phyloP scores from a whole-genome alignment of 495 filamentous ascomycete species.

The Massariosphaeria phaeospora region DNA sequence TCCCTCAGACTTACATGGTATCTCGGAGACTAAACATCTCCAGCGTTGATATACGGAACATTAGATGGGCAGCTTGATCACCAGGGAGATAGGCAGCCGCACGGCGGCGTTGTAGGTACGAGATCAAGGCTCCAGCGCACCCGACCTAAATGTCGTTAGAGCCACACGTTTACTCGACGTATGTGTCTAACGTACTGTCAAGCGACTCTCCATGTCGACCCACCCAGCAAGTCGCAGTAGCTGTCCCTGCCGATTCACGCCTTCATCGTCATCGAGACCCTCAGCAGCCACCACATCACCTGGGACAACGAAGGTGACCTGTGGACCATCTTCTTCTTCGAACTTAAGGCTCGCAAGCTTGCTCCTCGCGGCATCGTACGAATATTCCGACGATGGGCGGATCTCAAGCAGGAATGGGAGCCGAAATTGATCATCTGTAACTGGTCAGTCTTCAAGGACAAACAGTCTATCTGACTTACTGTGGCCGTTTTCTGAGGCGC shows the following conservation, averaged over 20 bases:
- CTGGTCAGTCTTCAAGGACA: conserved; percentile 13
- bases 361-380: conserved; percentile 61
- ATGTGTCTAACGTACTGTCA: conserved; percentile 46
- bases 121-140: conserved; percentile 80
- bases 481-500: conserved; percentile 31
- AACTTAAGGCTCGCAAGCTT: conserved; percentile 59
- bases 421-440: conserved; percentile 44
- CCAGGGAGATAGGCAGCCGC: conserved; percentile 55
- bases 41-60: conserved; percentile 59
- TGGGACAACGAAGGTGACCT: conserved; percentile 51
- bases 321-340: conserved; percentile 45
- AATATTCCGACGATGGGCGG: conserved; percentile 73
- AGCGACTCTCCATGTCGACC: conserved; percentile 72
- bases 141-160: conserved; percentile 45
- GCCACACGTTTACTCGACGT: background rate
- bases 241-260: conserved; percentile 55
- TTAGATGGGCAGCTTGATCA: conserved; percentile 45
- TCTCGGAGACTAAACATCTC: conserved; percentile 74
- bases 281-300: conserved; percentile 48
- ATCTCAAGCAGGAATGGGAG: conserved; percentile 68
- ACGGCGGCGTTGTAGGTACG: conserved; percentile 68
- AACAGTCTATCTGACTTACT: conserved; percentile 25
- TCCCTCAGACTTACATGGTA: conserved; percentile 63
- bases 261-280: conserved; percentile 48
- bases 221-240: conserved; percentile 65